Evolutionary conservation across 2,329 filamentous ascomycete genomes (phyloP).

Genomic region (Myriosclerotinia scirpicola): DNA sequence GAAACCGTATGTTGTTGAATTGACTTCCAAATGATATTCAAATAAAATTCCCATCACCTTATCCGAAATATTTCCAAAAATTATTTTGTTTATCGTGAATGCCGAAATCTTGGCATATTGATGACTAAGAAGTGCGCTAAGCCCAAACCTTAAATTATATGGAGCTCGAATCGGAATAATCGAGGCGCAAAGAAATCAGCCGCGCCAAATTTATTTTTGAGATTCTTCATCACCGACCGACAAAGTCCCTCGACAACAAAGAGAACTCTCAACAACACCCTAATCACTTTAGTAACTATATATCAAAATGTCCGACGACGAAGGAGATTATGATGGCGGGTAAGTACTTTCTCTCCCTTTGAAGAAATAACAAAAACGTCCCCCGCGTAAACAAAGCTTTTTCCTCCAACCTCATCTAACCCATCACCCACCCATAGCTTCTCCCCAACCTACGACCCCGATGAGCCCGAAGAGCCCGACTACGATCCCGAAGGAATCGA

Average conservation of each 20-base stretch:
- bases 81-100: constrained; percentile 24
- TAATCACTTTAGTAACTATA: not conserved
- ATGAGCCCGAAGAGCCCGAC: constrained; percentile 53
- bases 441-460: constrained; percentile 54
- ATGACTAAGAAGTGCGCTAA: constrained; percentile 19
- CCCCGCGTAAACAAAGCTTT: constrained; percentile 2
- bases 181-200: constrained; percentile 19
- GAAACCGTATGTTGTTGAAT: not conserved
- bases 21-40: constrained; percentile 1
- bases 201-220: constrained; percentile 33
- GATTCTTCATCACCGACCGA: constrained; percentile 19
- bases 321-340: constrained; percentile 28
- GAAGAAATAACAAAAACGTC: not conserved
- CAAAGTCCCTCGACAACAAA: constrained; percentile 16
- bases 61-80: constrained; percentile 25
- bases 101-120: constrained; percentile 34
- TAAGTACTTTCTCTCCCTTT: constrained; percentile 6
- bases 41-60: not conserved
- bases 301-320: constrained; percentile 70
- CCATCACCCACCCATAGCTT: constrained; percentile 1
- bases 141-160: constrained; percentile 34
- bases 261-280: constrained; percentile 3
- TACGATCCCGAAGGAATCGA: constrained; percentile 57
- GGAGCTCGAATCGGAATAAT: constrained; percentile 15
- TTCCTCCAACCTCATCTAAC: constrained; percentile 3